These are phyloP conservation scores for Mycena metata DNA, from an alignment of 768 basidiomycete species.

Conservation along the genomic window DNA sequence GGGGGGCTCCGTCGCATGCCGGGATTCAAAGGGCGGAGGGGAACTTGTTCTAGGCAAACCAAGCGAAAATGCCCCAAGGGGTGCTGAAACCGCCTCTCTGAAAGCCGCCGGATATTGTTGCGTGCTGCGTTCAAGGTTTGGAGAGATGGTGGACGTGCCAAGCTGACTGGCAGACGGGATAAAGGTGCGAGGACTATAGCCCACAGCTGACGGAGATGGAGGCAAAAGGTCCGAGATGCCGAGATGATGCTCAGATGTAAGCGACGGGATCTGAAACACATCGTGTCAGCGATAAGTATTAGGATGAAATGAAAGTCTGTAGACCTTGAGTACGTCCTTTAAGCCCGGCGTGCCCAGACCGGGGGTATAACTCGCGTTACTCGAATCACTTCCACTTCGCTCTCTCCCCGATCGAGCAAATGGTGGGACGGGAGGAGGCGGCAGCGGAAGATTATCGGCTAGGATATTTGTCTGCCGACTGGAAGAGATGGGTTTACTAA, in stretches of 20 bases:
- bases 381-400: slow-evolving; percentile 63
- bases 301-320: not conserved
- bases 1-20: slow-evolving; percentile 40
- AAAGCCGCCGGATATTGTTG: slow-evolving; percentile 40
- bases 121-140: slow-evolving; percentile 34
- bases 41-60: slow-evolving; percentile 51
- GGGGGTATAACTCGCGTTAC: slow-evolving; percentile 49
- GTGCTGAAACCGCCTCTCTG: slow-evolving; percentile 41
- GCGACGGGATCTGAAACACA: slow-evolving; percentile 66
- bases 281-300: slow-evolving; percentile 4
- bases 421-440: slow-evolving; percentile 59
- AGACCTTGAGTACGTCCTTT: slow-evolving; percentile 81
- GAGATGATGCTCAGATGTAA: slow-evolving; percentile 78
- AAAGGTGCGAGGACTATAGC: slow-evolving; percentile 53
- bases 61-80: slow-evolving; percentile 51
- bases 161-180: slow-evolving; percentile 55
- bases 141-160: slow-evolving; percentile 44
- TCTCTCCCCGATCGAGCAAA: slow-evolving; percentile 58
- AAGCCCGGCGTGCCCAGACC: slow-evolving; percentile 66
- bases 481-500: slow-evolving; percentile 23
- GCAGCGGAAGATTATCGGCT: slow-evolving; percentile 44
- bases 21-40: slow-evolving; percentile 47
- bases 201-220: slow-evolving; percentile 73
- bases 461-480: slow-evolving; percentile 10
- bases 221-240: slow-evolving; percentile 79